phyloP scores from a whole-genome alignment of 1,139 yeast genomes.

The Lizanozyma gosingica region DNA sequence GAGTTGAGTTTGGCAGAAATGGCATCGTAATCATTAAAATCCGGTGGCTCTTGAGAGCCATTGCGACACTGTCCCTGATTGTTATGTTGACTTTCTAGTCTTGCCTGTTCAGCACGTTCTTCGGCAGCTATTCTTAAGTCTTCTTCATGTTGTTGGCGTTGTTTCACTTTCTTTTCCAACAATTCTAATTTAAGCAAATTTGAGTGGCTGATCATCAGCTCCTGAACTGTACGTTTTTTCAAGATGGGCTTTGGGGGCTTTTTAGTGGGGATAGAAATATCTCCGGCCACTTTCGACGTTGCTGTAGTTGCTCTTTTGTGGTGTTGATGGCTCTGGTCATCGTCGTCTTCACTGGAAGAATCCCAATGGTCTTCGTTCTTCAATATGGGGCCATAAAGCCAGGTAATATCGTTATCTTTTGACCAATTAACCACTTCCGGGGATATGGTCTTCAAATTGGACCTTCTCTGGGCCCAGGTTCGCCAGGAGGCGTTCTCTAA shows the following conservation, averaged over 20 bases:
- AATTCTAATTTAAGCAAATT: slow-evolving; percentile 40
- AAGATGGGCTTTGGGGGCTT: slow-evolving; percentile 60
- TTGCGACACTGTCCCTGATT: not conserved
- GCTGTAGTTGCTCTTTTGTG: slow-evolving; percentile 22
- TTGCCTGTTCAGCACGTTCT: slow-evolving; percentile 13
- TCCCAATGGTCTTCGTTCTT: slow-evolving; percentile 31
- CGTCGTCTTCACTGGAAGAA: slow-evolving; percentile 12
- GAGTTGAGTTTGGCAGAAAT: slow-evolving; percentile 53
- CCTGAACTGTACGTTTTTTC: slow-evolving; percentile 73
- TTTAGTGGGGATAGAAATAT: slow-evolving; percentile 25
- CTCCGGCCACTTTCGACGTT: slow-evolving; percentile 40
- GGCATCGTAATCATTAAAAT: slow-evolving; percentile 46
- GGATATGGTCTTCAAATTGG: slow-evolving; percentile 54
- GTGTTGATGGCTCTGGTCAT: slow-evolving; percentile 6
- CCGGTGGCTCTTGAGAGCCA: slow-evolving; percentile 12
- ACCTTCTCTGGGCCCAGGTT: slow-evolving; percentile 77
- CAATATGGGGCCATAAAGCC: slow-evolving; percentile 75
- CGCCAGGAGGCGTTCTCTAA: slow-evolving; percentile 80
- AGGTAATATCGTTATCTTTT: slow-evolving; percentile 71
- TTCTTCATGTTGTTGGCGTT: slow-evolving; percentile 10
- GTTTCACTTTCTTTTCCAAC: slow-evolving; percentile 29
- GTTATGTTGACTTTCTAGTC: slow-evolving; percentile 8
- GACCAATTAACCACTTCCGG: slow-evolving; percentile 76
- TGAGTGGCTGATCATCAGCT: slow-evolving; percentile 56
- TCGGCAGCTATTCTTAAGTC: slow-evolving; percentile 7